These are phyloP conservation scores for Cladosporium cucumerinum DNA, from an alignment of 2,329 filamentous ascomycete species.

Conservation along the genomic window DNA sequence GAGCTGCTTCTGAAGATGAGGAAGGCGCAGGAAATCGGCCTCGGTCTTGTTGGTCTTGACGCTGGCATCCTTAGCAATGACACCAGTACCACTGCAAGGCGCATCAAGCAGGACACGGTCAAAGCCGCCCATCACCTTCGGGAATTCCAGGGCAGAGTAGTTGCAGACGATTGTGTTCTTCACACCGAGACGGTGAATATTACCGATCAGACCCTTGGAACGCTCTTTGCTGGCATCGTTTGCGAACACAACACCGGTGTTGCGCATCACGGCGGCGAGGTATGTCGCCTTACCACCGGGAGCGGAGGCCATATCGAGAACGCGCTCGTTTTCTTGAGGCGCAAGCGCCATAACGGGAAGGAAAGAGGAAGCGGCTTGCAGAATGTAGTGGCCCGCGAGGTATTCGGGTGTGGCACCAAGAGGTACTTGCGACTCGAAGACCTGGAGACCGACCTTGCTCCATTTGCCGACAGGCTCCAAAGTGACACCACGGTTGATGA, in stretches of 20 bases:
- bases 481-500: constrained; percentile 95
- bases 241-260: constrained; percentile 91
- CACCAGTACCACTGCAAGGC: constrained; percentile 92
- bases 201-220: constrained; percentile 95
- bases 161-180: constrained; percentile 95
- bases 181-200: constrained; percentile 90
- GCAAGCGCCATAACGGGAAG: constrained; percentile 96
- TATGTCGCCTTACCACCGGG: constrained; percentile 96
- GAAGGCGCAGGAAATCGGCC: constrained; percentile 87
- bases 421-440: constrained; percentile 86
- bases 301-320: constrained; percentile 92
- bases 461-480: constrained; percentile 97
- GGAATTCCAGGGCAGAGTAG: constrained; percentile 92
- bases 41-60: constrained; percentile 99
- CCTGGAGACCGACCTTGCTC: constrained; percentile 95
- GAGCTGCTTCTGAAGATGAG: constrained; percentile 92
- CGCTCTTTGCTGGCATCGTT: constrained; percentile 94
- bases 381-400: constrained; percentile 93
- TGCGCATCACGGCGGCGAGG: constrained; percentile 95
- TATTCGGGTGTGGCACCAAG: constrained; percentile 96
- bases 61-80: constrained; percentile 93
- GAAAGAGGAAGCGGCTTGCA: constrained; percentile 95
- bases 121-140: constrained; percentile 90
- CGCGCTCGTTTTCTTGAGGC: constrained; percentile 86
- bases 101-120: constrained; percentile 92